phyloP scores from a whole-genome alignment of 495 filamentous ascomycete species.

The Trichocladium uniseriatum region DNA sequence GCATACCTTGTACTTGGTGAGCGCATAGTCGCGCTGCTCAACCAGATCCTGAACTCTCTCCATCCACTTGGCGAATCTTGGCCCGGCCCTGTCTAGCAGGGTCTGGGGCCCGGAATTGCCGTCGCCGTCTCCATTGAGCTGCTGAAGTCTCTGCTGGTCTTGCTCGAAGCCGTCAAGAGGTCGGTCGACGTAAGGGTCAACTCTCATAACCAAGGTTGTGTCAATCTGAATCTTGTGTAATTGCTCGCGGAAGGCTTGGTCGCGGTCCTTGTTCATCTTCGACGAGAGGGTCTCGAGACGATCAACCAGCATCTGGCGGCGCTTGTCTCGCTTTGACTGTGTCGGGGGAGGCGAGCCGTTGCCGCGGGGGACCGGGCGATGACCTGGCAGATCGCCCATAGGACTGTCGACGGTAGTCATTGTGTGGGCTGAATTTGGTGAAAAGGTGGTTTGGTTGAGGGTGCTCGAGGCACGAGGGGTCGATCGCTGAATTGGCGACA shows the following conservation, averaged over 20 bases:
- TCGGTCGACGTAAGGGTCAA: constrained; percentile 65
- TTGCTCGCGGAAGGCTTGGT: constrained; percentile 79
- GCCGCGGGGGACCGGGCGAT: constrained; percentile 19
- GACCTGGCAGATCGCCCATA: constrained; percentile 19
- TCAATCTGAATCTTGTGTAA: constrained; percentile 82
- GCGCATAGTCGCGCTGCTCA: constrained; percentile 69
- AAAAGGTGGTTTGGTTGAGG: neutral
- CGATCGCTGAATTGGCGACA: neutral
- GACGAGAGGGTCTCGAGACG: constrained; percentile 62
- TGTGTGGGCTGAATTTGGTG: constrained; percentile 1
- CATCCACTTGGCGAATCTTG: constrained; percentile 70
- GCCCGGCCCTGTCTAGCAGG: constrained; percentile 61
- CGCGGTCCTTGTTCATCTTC: constrained; percentile 69
- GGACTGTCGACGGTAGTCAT: constrained; percentile 27
- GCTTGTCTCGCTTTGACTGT: constrained; percentile 80
- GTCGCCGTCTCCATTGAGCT: constrained; percentile 45
- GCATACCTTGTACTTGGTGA: constrained; percentile 67
- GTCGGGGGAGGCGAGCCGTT: constrained; percentile 25
- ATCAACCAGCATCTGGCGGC: constrained; percentile 67
- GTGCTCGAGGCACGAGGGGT: neutral
- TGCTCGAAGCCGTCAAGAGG: constrained; percentile 65
- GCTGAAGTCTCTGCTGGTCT: constrained; percentile 54
- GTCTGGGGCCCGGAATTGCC: constrained; percentile 32
- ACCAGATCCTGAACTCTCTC: constrained; percentile 75
- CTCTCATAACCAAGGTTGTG: constrained; percentile 72